These are phyloP conservation scores for Globisporangium carolinianum DNA, from an alignment of 352 stramenopile species.

Conservation along the genomic window DNA sequence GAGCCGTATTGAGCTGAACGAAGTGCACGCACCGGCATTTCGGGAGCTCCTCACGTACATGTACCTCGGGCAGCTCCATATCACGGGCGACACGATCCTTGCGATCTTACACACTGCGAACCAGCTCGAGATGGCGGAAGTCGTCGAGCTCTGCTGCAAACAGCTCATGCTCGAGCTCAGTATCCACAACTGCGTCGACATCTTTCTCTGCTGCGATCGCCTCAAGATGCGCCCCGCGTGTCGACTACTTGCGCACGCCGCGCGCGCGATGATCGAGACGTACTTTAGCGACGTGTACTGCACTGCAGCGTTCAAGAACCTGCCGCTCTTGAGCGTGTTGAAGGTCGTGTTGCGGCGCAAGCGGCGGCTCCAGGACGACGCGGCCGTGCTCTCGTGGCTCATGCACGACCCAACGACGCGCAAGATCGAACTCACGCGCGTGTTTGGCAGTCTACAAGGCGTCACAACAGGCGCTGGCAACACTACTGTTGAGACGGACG, in stretches of 20 bases:
- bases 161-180: conserved; percentile 67
- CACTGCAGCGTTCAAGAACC: conserved; percentile 50
- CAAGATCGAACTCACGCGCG: conserved; percentile 21
- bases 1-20: conserved; percentile 41
- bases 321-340: conserved; percentile 31
- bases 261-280: conserved; percentile 53
- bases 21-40: conserved; percentile 37
- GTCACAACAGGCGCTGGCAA: neutral
- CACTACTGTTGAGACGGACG: neutral
- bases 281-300: conserved; percentile 51
- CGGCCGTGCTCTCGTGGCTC: conserved; percentile 41
- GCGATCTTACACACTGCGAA: conserved; percentile 57
- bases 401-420: conserved; percentile 34
- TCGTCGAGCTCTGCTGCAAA: conserved; percentile 66
- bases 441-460: conserved; percentile 7
- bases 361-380: conserved; percentile 22
- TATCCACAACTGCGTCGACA: conserved; percentile 64
- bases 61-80: conserved; percentile 52
- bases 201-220: conserved; percentile 58
- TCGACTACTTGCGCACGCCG: conserved; percentile 41
- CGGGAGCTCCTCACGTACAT: conserved; percentile 54
- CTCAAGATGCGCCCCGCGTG: conserved; percentile 46
- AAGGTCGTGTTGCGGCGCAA: conserved; percentile 36
- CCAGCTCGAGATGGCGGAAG: conserved; percentile 58
- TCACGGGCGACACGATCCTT: conserved; percentile 55